Percentiles rank a stretch among this genome's conserved stretches.
Conservation (phyloP, 2,329 filamentous ascomycete genomes). For the Stachybotrys elegans region DNA sequence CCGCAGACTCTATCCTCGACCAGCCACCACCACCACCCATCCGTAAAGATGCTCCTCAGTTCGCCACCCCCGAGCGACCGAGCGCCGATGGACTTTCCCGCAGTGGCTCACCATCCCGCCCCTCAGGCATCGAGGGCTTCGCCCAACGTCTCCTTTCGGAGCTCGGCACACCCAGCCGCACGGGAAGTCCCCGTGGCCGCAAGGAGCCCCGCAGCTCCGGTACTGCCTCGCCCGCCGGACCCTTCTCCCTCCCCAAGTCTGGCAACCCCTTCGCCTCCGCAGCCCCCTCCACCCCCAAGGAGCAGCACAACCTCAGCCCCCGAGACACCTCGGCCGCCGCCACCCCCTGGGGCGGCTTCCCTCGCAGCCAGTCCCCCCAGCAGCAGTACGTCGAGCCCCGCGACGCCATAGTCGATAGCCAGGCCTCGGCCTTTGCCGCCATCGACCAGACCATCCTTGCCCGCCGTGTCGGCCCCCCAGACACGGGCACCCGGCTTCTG, state of each 20-base stretch:
- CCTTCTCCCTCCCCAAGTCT: not conserved
- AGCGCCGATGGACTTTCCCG: constrained; percentile 39
- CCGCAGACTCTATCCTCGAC: constrained; percentile 44
- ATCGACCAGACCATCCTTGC: constrained; percentile 59
- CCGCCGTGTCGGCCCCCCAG: constrained; percentile 46
- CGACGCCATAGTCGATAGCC: constrained; percentile 35
- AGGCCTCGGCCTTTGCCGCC: constrained; percentile 57
- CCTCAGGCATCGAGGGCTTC: constrained; percentile 54
- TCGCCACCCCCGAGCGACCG: constrained; percentile 35
- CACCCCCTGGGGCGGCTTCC: not conserved
- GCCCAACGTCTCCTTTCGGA: constrained; percentile 60
- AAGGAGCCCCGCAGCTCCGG: constrained; percentile 36
- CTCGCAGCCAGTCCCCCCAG: constrained; percentile 29
- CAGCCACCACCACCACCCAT: constrained; percentile 26
- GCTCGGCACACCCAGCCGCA: constrained; percentile 47
- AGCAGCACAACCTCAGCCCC: not conserved
- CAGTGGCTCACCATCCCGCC: constrained; percentile 45
- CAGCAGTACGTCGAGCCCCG: constrained; percentile 24
- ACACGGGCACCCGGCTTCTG: too few species aligned
- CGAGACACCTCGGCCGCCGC: too few species aligned
- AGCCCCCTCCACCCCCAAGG: too few species aligned
- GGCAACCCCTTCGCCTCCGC: not conserved
- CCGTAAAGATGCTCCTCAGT: constrained; percentile 22
- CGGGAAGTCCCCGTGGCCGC: constrained; percentile 44
- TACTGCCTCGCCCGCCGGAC: constrained; percentile 7